Evolutionary conservation across 176 grass and related monocot species (phyloP).

Genomic region (Phoenix dactylifera): DNA sequence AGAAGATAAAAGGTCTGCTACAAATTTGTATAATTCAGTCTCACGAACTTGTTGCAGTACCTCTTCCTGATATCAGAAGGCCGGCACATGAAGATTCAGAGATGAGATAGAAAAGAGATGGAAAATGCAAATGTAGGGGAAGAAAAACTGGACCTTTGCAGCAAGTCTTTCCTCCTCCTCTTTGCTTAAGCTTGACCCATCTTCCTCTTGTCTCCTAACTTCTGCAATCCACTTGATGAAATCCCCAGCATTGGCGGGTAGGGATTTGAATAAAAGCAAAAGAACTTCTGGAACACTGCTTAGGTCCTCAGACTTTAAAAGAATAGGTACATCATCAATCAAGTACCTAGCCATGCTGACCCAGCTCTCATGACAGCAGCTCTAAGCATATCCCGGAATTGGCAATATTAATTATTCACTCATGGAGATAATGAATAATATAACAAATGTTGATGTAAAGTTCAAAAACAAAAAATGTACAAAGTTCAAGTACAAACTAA

Average conservation of each 20-base stretch:
- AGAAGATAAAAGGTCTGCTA: conserved; percentile 39
- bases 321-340: conserved; percentile 44
- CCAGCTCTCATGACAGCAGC: conserved; percentile 65
- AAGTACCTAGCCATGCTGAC: conserved; percentile 54
- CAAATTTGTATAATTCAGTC: conserved; percentile 44
- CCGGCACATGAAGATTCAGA: neutral
- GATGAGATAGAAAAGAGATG: neutral
- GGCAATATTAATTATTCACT: conserved; percentile 8
- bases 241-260: conserved; percentile 65
- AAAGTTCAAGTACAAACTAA: no score
- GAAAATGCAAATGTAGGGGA: neutral
- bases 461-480: no score
- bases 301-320: conserved; percentile 46
- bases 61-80: conserved; percentile 37
- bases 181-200: conserved; percentile 33
- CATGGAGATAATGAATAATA: neutral
- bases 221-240: conserved; percentile 85
- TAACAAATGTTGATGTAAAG: no score
- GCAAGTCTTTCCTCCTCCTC: conserved; percentile 59
- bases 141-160: conserved; percentile 10
- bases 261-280: conserved; percentile 26
- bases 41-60: conserved; percentile 56
- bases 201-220: conserved; percentile 81
- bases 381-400: conserved; percentile 27
- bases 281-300: conserved; percentile 38